Percentiles rank a stretch among this genome's conserved stretches.
phyloP scores from a whole-genome alignment of 108 stramenopile species.

The Fistulifera solaris region DNA sequence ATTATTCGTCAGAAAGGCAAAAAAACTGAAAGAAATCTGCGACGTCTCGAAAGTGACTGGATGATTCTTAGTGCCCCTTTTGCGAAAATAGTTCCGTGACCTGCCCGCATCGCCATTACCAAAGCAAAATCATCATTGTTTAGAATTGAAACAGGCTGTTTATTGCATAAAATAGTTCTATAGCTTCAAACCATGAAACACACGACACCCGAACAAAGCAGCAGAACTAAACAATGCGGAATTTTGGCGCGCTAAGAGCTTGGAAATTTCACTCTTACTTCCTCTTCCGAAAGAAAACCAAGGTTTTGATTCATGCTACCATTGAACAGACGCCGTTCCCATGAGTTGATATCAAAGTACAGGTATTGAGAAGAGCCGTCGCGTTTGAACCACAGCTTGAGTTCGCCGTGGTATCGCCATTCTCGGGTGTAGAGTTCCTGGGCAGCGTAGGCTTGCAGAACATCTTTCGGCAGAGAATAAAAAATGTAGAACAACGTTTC shows the following conservation, averaged over 20 bases:
- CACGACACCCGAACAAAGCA: too few relatives aligned
- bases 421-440: conserved; percentile 95
- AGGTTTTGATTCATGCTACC: conserved; percentile 81
- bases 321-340: conserved; percentile 77
- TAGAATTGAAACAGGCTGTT: too few relatives aligned
- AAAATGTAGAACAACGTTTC: conserved; percentile 99
- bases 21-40: too few relatives aligned
- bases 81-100: too few relatives aligned
- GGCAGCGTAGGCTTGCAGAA: conserved; percentile 94
- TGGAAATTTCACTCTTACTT: conserved; percentile 78
- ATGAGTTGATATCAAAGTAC: conserved; percentile 86
- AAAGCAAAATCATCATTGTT: too few relatives aligned
- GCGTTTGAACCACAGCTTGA: conserved; percentile 93
- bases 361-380: conserved; percentile 64
- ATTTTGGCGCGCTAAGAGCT: conserved; percentile 47
- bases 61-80: too few relatives aligned
- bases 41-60: too few relatives aligned
- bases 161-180: too few relatives aligned
- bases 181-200: too few relatives aligned
- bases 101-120: too few relatives aligned
- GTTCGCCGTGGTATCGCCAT: conserved; percentile 94
- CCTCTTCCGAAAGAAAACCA: conserved; percentile 79
- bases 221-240: too few relatives aligned
- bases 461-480: conserved; percentile 95
- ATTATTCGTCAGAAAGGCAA: too few relatives aligned